Base-by-base conservation (phyloP, 352 stramenopile genomes). In the Phytophthora pisi region DNA sequence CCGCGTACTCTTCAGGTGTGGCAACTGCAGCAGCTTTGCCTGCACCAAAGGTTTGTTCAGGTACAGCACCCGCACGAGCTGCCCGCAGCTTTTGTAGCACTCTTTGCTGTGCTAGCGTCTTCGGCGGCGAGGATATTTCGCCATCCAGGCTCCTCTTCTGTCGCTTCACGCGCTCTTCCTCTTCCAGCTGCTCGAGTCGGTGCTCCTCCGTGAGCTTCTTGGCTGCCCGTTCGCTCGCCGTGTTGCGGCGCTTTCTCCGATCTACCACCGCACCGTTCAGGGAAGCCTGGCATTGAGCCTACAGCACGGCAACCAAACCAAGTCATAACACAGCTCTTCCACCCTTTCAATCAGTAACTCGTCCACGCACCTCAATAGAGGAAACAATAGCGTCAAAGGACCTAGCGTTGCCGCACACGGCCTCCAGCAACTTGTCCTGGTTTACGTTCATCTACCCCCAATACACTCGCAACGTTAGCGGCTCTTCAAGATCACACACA, bases 301-400 rank as follows among this genome's bases (percentile, higher is more conserved):
- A 34, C 10, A 52, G n/a, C 40, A 47, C n/a, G 34, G 34, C 34
- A 45, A 42, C 8, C 1, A n/a, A 42, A 42, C 38, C 13, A 45
- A 16, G 15, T 45, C 38, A 45, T 15, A 45, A 45, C 38, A 5
- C 38, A 4, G 38, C 13, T n/a, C 38, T 45, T 3, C 13, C 30
- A 47, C 36, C 10, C 20, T 43, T 26, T 18, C 6, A 20, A 54
- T 24, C 43, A 50, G 20, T 3, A 61, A 7, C 5, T 20, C 31
- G 7, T 18, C 13, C n/a, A 55, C 61, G 18, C 10, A 85, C 77
- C 68, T 93, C 82, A 42, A 93, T 85, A 30, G 82, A 90, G 7
- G 78, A 82, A 18, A 93, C 80, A 51, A 93, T 87, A 0, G 81
- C 72, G 20, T 90, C 81, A 26, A 93, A 93, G 10, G 70, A 68